These are phyloP conservation scores for Tremella yokohamensis DNA, from an alignment of 768 basidiomycete genomes.

Conservation along the genomic window DNA sequence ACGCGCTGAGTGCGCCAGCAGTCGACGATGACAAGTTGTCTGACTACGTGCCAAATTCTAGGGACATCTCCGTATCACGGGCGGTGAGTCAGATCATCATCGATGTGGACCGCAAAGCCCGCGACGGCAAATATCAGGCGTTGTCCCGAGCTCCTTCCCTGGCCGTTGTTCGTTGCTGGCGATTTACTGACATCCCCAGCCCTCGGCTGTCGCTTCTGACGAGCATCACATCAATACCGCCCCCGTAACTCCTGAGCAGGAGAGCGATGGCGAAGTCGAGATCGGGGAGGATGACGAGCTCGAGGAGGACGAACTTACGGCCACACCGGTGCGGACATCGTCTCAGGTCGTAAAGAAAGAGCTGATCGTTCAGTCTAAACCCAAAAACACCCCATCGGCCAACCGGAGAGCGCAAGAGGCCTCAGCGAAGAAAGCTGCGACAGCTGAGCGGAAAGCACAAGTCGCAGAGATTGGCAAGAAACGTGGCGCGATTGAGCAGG, in stretches of 20 bases:
- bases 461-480: slow-evolving; percentile 38
- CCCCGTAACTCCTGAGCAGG: slow-evolving; percentile 24
- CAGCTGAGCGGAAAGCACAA: slow-evolving; percentile 36
- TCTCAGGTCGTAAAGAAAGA: neutral
- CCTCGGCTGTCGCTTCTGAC: slow-evolving; percentile 60
- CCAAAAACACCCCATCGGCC: slow-evolving; percentile 24
- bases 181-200: slow-evolving; percentile 21
- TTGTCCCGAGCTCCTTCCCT: neutral
- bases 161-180: neutral
- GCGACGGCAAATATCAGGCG: too few relatives aligned
- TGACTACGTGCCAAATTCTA: slow-evolving; percentile 77
- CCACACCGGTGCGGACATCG: neutral
- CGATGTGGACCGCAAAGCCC: too few relatives aligned
- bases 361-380: slow-evolving; percentile 6
- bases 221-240: slow-evolving; percentile 62
- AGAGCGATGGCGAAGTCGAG: slow-evolving; percentile 35
- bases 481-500: slow-evolving; percentile 35
- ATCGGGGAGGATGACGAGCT: slow-evolving; percentile 29
- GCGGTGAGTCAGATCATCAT: slow-evolving; percentile 58
- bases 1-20: slow-evolving; percentile 18
- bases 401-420: slow-evolving; percentile 29
- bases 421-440: slow-evolving; percentile 39
- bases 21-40: slow-evolving; percentile 79
- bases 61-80: slow-evolving; percentile 71
- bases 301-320: slow-evolving; percentile 31